Base-by-base conservation (phyloP, 768 basidiomycete species). In the Cyclocybe cylindracea region DNA sequence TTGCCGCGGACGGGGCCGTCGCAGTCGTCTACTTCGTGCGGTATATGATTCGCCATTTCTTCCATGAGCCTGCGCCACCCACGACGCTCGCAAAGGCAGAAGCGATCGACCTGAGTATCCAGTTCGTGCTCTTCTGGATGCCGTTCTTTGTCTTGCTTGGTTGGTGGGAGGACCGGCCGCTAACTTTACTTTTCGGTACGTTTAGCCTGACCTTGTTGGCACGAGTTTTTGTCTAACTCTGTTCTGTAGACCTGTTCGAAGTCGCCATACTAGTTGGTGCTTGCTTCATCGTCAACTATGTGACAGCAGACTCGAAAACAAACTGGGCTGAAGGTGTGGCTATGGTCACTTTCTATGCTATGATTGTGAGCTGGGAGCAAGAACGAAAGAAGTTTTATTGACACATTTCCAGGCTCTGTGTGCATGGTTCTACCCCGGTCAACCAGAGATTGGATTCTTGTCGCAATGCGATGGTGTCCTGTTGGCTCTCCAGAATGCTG, bases 41-140 rank as follows among this genome's bases (percentile, higher is more conserved):
- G 18, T 74, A 73, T 37, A 44, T 70, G 35, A 61, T 78, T 46
- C 69, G 69, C 35, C 70, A 75, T 47, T 64, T 78, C 55, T 69
- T 79, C 60, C 61, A 63, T 8, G 64, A 67, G 36, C 65, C 71
- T 4, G 70, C 71, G 0, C 70, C 79, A 11, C 85, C 85, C 1
- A 71, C 73, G 5, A 75, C 77, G n/a, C 69, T 88, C 16, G 88
- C 88, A 0, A 82, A 81, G 61, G 85, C 77, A 1, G 77, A 83
- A 18, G 83, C 87, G 5, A 91, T 91, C 51, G 89, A 91, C 62
- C 75, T 89, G 41, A 85, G 83, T 60, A 88, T 90, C 50, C 89
- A 91, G 60, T 90, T 91, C 65, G 77, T 77, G 13, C 72, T 90
- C 9, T 87, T 89, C 67, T 91, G 89, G 89, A 86, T 85, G 80